Percentiles rank a stretch among this genome's conserved stretches.
Evolutionary conservation across 306 rosid genomes (phyloP).

Genomic region (Quercus robur): DNA sequence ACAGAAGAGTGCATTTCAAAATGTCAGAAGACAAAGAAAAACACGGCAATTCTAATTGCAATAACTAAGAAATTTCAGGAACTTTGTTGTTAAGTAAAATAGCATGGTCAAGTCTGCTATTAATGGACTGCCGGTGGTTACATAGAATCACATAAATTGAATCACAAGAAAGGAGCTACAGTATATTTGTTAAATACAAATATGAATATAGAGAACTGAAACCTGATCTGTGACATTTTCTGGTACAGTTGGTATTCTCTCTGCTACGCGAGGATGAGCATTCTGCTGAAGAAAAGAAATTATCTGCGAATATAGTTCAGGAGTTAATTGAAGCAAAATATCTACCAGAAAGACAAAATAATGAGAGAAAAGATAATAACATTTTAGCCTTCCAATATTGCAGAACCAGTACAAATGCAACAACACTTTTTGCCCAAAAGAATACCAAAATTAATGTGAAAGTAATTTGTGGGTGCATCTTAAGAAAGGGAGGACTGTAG

Average conservation of each 20-base stretch:
- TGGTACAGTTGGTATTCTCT: slow-evolving; percentile 79
- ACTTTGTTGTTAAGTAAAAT: not conserved
- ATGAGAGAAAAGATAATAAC: not conserved
- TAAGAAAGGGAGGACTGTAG: not conserved
- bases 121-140: no score
- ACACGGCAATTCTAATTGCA: not conserved
- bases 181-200: not conserved
- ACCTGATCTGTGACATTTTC: slow-evolving; percentile 99
- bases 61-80: not conserved
- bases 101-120: not conserved
- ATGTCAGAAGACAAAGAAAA: slow-evolving; percentile 24
- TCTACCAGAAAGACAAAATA: not conserved
- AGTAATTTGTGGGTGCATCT: not conserved
- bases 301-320: slow-evolving; percentile 50
- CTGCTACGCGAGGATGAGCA: slow-evolving; percentile 92
- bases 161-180: not conserved
- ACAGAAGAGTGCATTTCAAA: slow-evolving; percentile 10
- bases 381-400: not conserved
- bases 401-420: not conserved
- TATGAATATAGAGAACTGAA: slow-evolving; percentile 7
- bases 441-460: not conserved
- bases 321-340: slow-evolving; percentile 3
- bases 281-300: slow-evolving; percentile 84
- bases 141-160: not conserved
- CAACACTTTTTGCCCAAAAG: not conserved